Conservation (phyloP, 2,329 filamentous ascomycete species). For the Amauroascus niger region DNA sequence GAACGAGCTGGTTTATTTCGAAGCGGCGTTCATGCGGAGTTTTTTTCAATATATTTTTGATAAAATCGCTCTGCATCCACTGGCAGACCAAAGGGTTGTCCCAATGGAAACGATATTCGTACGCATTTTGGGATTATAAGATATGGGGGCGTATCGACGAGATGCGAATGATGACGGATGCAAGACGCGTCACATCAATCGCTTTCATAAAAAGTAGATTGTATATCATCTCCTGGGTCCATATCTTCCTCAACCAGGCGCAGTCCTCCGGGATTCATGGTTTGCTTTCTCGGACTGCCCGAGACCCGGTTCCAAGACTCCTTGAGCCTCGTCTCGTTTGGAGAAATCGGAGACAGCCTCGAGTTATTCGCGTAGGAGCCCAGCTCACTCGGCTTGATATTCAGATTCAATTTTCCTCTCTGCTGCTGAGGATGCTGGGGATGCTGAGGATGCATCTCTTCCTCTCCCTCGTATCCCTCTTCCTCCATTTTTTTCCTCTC, state of each 20-base stretch:
- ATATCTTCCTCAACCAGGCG: slow-evolving; percentile 11
- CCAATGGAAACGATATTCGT: no score
- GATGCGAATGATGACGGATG: no score
- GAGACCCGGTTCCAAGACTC: not conserved
- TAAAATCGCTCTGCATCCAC: not conserved
- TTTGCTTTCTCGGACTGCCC: slow-evolving; percentile 6
- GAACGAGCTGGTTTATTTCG: no score
- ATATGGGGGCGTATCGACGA: no score
- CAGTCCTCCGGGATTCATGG: slow-evolving; percentile 5
- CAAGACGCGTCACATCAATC: no score
- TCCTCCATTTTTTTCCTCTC: slow-evolving; percentile 12
- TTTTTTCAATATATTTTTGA: not conserved
- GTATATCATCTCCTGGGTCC: slow-evolving; percentile 2
- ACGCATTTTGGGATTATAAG: no score
- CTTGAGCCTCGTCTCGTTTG: slow-evolving; percentile 4
- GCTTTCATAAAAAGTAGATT: not conserved
- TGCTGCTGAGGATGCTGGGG: slow-evolving; percentile 6
- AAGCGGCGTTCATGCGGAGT: not conserved
- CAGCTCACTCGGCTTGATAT: slow-evolving; percentile 10
- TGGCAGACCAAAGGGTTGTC: not conserved
- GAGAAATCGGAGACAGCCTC: slow-evolving; percentile 12
- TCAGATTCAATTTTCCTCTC: slow-evolving; percentile 9
- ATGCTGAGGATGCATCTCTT: slow-evolving; percentile 1
- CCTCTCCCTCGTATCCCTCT: not conserved
- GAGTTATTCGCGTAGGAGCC: not conserved